These are phyloP conservation scores for Brassica nigra DNA, from an alignment of 345 rosid genomes.

Conservation along the genomic window DNA sequence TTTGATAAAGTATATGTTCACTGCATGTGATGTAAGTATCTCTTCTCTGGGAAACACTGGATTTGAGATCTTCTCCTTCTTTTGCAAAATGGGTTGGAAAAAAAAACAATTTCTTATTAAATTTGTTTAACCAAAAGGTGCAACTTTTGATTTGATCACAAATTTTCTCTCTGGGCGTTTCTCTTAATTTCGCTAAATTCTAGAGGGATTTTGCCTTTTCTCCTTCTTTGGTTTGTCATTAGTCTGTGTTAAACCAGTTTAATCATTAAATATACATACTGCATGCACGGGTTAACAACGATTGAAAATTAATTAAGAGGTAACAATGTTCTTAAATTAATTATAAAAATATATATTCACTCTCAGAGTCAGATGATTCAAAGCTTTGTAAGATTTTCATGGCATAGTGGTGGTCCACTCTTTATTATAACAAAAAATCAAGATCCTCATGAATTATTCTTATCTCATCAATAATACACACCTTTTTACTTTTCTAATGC, in stretches of 20 bases:
- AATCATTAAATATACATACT: constrained; percentile 24
- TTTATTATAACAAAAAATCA: constrained; percentile 26
- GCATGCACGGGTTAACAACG: constrained; percentile 38
- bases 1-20: constrained; percentile 21
- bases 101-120: not conserved
- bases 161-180: constrained; percentile 21
- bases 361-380: constrained; percentile 29
- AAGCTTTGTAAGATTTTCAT: constrained; percentile 36
- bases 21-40: constrained; percentile 34
- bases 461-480: constrained; percentile 43
- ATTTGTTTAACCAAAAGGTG: constrained; percentile 7
- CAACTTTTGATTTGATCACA: constrained; percentile 33
- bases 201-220: constrained; percentile 20
- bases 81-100: not conserved
- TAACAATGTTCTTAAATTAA: not conserved
- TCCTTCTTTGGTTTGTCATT: constrained; percentile 16
- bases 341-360: constrained; percentile 9
- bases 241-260: constrained; percentile 6
- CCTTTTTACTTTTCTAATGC: constrained; percentile 31
- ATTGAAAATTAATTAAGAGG: constrained; percentile 11
- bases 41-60: constrained; percentile 20
- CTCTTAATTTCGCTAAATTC: constrained; percentile 17
- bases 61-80: constrained; percentile 27
- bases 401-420: constrained; percentile 37
- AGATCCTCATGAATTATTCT: constrained; percentile 40